Evolutionary conservation across 179 eudicot genomes (phyloP), one percentile per base, ranked within the genome.

Genomic region (Spinacia oleracea): DNA sequence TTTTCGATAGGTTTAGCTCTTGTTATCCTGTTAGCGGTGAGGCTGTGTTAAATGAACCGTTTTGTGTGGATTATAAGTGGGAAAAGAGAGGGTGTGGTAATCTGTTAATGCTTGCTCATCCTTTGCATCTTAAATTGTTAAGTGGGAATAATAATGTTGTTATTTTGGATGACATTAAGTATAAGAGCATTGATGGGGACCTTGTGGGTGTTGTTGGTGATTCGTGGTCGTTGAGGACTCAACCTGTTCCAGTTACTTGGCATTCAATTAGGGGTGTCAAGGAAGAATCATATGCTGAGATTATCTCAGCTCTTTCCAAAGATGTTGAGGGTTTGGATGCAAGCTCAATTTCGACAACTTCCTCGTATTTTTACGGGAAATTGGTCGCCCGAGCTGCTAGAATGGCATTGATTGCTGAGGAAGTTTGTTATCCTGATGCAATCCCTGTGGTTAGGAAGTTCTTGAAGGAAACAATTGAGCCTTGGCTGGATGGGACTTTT

Each of bases 141-240:
- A 82, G 73, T 77, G 18, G 82, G 40, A 75, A 76, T 40, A 62
- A 74, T 42, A 62, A 74, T 42, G 43, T 86, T 16, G 75, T 82
- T 40, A 86, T 92, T 72, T 82, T 94, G 87, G 87, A 88, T 76
- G 90, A 90, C 74, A 89, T 94, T 62, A 88, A 76, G 80, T 94
- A 88, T 80, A 89, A 85, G 50, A 91, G 96, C 63, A 89, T 94
- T 74, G 97, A 94, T 84, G 98, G 98, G 21, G 97, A 94, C 20
- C 94, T 94, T 73, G 94, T 94, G 53, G 97, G 98, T 50, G 91
- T 94, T 81, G 94, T 94, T 85, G 98, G 97, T 53, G 91, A 91
- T 89, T 86, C 89, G 42, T 94, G 98, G 98, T 78, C 78, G n/a
- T 70, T 94, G 87, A 89, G 85, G 67, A 82, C 86, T 18, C 82